These are phyloP conservation scores for Silene vulgaris DNA, from an alignment of 179 eudicot genomes.

Conservation along the genomic window DNA sequence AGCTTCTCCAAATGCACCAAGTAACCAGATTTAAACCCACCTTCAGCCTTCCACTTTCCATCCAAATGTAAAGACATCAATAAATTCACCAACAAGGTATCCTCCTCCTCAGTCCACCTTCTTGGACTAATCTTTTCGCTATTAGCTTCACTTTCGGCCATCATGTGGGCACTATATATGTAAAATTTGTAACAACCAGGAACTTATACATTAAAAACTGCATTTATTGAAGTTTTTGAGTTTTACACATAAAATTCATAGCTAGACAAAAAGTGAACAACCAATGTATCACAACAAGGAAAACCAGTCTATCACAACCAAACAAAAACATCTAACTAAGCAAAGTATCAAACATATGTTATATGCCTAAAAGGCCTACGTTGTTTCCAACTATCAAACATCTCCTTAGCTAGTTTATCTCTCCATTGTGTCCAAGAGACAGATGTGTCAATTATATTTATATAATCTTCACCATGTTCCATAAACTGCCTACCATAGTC, in stretches of 20 bases:
- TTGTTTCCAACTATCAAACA: slow-evolving; percentile 15
- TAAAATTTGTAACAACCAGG: background rate
- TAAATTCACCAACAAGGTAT: background rate
- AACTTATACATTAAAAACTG: background rate
- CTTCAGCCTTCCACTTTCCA: background rate
- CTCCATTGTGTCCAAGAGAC: background rate
- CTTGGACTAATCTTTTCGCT: background rate
- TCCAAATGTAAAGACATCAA: background rate
- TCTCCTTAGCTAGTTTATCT: slow-evolving; percentile 2
- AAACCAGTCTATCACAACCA: background rate
- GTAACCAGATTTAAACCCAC: background rate
- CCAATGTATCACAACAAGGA: background rate
- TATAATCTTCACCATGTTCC: background rate
- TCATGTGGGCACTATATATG: background rate
- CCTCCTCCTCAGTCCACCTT: background rate
- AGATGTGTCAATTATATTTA: background rate
- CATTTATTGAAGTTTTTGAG: no score
- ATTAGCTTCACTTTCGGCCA: background rate
- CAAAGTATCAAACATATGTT: no score
- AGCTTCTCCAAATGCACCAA: slow-evolving; percentile 8
- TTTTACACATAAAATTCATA: no score
- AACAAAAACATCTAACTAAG: background rate
- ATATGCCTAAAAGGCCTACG: background rate
- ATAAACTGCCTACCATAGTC: background rate
- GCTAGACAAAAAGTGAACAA: background rate